Base-by-base conservation (phyloP, 805 yeast species). In the Candida maris region DNA sequence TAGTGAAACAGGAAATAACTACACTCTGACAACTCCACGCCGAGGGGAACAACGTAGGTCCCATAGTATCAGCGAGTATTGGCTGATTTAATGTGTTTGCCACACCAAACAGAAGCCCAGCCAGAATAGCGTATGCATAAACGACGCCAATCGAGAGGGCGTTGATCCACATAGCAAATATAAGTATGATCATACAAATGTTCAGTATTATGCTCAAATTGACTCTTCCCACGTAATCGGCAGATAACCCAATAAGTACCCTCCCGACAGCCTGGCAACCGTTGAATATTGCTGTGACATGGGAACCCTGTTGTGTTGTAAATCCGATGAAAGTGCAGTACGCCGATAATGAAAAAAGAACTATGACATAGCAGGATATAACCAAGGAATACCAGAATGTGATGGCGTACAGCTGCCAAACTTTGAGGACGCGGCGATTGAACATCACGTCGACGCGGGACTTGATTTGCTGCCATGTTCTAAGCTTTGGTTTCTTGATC, bases 241-340 rank as follows among this genome's bases (percentile, higher is more conserved):
- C 70, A 1, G 60, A 27, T 3, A 64, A 41, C 1, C 80, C 80
- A 52, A 73, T 70, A n/a, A 49, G 6, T 3, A 75, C 71, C 47
- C 81, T 62, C 2, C 79, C 79, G 15, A 72, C 34, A 5, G 65
- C 59, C 49, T 75, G 80, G 1, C 68, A 64, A 12, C 67, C 64
- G 44, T 71, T 73, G 41, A 72, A 51, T 6, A 69, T 59, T 1
- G 75, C 75, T 3, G 74, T 67, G 22, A 70, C 53, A 16, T 62
- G 58, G 10, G 77, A 63, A 10, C 74, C 77, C 36, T 73, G 67
- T 16, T 58, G 54, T 8, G 63, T 40, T 0, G 68, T 39, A 37
- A 68, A 49, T 0, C 87, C 88, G 19, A 70, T 50, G 14, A 70
- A 60, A 7, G 62, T 60, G 7, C 74, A 70, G 49, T 69, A 75